Evolutionary conservation across 2,329 filamentous ascomycete species (phyloP).

Genomic region (Orbilia ellipsospora): DNA sequence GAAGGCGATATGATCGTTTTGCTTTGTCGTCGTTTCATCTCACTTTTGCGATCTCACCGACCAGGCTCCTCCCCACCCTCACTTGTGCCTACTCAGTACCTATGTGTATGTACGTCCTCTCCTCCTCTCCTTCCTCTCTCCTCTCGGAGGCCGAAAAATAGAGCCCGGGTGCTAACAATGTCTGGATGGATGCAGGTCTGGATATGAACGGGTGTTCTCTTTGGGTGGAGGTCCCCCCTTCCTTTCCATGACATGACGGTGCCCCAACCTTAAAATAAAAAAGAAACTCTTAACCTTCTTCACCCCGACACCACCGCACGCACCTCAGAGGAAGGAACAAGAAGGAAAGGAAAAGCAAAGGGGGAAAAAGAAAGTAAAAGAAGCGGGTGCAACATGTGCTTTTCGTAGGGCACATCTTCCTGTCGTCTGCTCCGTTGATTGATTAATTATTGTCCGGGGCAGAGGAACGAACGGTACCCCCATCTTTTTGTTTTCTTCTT

Average conservation of each 20-base stretch:
- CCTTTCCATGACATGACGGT: slow-evolving; percentile 44
- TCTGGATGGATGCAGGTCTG: no score
- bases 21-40: slow-evolving; percentile 24
- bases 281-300: slow-evolving; percentile 13
- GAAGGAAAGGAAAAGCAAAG: slow-evolving; percentile 8
- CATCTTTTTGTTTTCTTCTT: neutral
- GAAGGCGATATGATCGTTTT: slow-evolving; percentile 1
- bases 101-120: slow-evolving; percentile 5
- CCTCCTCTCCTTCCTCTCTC: slow-evolving; percentile 31
- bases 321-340: slow-evolving; percentile 10
- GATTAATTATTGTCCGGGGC: neutral
- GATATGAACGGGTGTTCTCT: neutral
- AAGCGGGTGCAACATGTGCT: no score
- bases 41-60: slow-evolving; percentile 22
- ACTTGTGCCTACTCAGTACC: no score
- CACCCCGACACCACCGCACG: no score
- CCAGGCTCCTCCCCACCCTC: no score
- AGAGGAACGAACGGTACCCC: neutral
- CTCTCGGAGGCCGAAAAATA: no score
- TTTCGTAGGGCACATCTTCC: no score
- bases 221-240: neutral
- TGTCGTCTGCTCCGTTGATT: no score
- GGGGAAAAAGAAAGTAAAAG: neutral
- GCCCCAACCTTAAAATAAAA: slow-evolving; percentile 52
- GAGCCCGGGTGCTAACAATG: no score